Percentiles rank a stretch among this genome's conserved stretches.
Conservation (phyloP, 495 filamentous ascomycete genomes). For the Viridothelium virens region DNA sequence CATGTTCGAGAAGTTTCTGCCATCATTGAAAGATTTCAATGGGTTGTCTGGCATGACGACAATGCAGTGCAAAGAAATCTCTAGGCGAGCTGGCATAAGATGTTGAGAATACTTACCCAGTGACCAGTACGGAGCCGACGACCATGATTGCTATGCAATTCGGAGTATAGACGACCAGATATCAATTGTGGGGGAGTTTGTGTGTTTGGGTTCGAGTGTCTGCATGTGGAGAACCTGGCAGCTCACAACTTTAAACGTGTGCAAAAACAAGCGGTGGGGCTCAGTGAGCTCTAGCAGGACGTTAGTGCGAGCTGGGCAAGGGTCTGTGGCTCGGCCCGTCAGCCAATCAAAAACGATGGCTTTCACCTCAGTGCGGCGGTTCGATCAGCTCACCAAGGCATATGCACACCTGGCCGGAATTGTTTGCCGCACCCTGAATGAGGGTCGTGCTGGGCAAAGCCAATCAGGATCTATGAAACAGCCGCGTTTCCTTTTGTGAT, state of each 20-base stretch:
- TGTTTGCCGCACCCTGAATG: not conserved
- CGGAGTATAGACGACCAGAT: not conserved
- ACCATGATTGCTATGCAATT: conserved; percentile 49
- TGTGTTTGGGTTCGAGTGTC: not conserved
- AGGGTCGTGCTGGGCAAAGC: not conserved
- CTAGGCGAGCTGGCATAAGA: conserved; percentile 6
- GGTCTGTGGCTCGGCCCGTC: conserved; percentile 5
- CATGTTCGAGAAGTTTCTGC: conserved; percentile 10
- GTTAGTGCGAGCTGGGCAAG: not conserved
- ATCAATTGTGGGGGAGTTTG: not conserved
- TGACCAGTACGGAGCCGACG: conserved; percentile 78
- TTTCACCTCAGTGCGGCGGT: not conserved
- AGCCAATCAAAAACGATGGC: not conserved
- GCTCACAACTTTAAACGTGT: not conserved
- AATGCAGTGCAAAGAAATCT: conserved; percentile 6
- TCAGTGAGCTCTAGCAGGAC: not conserved
- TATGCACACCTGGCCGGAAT: not conserved
- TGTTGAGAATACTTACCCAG: conserved; percentile 58
- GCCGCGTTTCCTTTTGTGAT: too few relatives aligned
- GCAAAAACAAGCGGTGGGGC: not conserved
- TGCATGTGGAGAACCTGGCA: not conserved
- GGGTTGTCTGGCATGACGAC: too few relatives aligned
- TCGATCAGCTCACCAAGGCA: not conserved
- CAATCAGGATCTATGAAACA: too few relatives aligned
- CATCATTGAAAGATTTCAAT: not conserved